phyloP scores from a whole-genome alignment of 2,329 filamentous ascomycete species.

The Colletotrichum sublineola region DNA sequence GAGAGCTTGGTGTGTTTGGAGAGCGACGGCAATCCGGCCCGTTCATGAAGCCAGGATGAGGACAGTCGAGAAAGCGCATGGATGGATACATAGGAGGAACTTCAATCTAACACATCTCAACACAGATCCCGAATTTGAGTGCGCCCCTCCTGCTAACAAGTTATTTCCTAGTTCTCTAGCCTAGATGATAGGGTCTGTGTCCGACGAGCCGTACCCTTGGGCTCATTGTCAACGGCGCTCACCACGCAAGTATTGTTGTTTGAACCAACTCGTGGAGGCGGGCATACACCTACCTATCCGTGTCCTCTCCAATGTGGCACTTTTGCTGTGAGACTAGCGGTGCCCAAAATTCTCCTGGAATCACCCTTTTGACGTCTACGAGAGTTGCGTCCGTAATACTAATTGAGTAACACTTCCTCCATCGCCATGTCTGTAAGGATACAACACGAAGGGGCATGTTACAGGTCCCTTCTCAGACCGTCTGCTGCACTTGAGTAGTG shows the following conservation, averaged over 20 bases:
- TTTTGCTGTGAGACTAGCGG: neutral
- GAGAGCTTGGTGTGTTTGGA: neutral
- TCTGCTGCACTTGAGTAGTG: too few species aligned
- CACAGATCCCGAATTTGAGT: too few species aligned
- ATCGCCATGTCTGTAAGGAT: too few species aligned
- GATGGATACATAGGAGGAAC: neutral
- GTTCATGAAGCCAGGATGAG: neutral
- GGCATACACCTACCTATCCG: neutral
- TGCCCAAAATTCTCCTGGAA: neutral
- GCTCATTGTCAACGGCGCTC: neutral
- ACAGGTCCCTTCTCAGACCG: too few species aligned
- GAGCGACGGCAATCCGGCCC: neutral
- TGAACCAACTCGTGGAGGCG: too few species aligned
- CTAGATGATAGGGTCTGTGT: neutral
- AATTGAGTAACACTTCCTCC: too few species aligned
- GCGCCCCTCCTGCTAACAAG: neutral
- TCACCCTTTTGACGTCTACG: neutral
- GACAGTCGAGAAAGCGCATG: neutral
- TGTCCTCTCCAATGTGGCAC: neutral
- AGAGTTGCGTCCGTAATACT: too few species aligned
- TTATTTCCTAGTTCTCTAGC: neutral
- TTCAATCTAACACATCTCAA: neutral
- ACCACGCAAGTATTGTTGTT: too few species aligned
- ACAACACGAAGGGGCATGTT: neutral
- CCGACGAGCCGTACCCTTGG: neutral